Evolutionary conservation across 2,329 filamentous ascomycete species (phyloP).

Genomic region (Mollisiaceae sp.): DNA sequence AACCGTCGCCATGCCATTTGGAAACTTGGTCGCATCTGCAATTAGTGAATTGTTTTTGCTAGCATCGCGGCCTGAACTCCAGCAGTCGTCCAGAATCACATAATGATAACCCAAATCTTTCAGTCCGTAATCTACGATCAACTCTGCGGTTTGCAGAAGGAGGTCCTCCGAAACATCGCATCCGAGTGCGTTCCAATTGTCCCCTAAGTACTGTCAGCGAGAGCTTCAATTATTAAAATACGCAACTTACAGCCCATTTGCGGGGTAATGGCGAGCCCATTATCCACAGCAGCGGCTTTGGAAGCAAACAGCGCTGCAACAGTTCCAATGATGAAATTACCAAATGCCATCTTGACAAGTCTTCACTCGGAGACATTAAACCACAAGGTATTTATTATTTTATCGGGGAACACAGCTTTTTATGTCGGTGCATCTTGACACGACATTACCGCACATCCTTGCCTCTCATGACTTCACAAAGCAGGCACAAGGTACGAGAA

Average conservation of each 20-base stretch:
- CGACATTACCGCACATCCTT: background rate
- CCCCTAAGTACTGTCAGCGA: conserved; percentile 25
- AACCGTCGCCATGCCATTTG: conserved; percentile 53
- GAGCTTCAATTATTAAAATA: background rate
- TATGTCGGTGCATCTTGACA: conserved; percentile 4
- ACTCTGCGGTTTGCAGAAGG: conserved; percentile 53
- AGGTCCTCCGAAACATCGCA: conserved; percentile 56
- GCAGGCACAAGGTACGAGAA: background rate
- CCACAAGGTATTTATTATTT: background rate
- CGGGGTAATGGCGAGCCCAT: conserved; percentile 48
- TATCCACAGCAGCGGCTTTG: conserved; percentile 42
- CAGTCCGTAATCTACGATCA: conserved; percentile 55
- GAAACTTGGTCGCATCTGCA: conserved; percentile 50
- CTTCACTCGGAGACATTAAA: background rate
- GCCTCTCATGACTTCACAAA: conserved; percentile 8
- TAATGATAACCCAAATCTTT: conserved; percentile 61
- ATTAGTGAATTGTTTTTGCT: conserved; percentile 50
- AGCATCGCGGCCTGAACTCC: conserved; percentile 50
- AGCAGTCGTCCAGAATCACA: conserved; percentile 60
- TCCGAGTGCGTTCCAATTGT: conserved; percentile 56
- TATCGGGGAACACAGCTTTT: background rate
- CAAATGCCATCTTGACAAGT: conserved; percentile 21
- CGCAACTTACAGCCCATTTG: conserved; percentile 49
- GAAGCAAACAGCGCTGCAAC: conserved; percentile 25
- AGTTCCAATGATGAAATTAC: conserved; percentile 15